phyloP scores from a whole-genome alignment of 2,329 filamentous ascomycete genomes.

The Colletotrichum tabaci region DNA sequence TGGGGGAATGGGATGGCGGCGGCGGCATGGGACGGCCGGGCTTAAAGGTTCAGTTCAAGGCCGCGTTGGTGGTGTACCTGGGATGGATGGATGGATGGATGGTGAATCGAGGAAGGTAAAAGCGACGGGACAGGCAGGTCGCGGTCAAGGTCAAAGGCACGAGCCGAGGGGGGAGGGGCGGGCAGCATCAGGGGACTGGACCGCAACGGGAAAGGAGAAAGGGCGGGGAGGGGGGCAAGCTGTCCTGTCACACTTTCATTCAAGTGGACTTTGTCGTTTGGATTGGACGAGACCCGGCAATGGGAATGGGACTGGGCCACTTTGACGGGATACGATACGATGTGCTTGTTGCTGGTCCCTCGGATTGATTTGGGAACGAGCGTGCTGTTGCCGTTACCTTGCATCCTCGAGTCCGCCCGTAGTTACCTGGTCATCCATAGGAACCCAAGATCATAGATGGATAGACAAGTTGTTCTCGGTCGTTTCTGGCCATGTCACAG shows the following conservation, averaged over 20 bases:
- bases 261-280: slow-evolving; percentile 18
- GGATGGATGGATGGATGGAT: slow-evolving; percentile 1
- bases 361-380: too few relatives aligned
- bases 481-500: neutral
- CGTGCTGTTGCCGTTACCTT: neutral
- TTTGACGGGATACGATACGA: slow-evolving; percentile 1
- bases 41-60: neutral
- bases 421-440: too few relatives aligned
- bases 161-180: slow-evolving; percentile 18
- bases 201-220: slow-evolving; percentile 17
- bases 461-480: neutral
- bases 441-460: too few relatives aligned
- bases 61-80: neutral
- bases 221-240: slow-evolving; percentile 4
- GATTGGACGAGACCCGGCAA: slow-evolving; percentile 6
- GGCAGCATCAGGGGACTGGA: neutral
- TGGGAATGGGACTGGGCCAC: neutral
- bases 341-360: neutral
- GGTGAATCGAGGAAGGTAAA: slow-evolving; percentile 30
- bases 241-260: slow-evolving; percentile 27
- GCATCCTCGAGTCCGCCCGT: too few relatives aligned
- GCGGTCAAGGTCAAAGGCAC: slow-evolving; percentile 26
- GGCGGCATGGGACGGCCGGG: slow-evolving; percentile 23
- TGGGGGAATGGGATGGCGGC: slow-evolving; percentile 7
- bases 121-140: slow-evolving; percentile 15